A percentile compares a stretch with the other conserved stretches of the same genome.
Evolutionary conservation across 768 basidiomycete genomes (phyloP).

Genomic region (Clavulina sp.): DNA sequence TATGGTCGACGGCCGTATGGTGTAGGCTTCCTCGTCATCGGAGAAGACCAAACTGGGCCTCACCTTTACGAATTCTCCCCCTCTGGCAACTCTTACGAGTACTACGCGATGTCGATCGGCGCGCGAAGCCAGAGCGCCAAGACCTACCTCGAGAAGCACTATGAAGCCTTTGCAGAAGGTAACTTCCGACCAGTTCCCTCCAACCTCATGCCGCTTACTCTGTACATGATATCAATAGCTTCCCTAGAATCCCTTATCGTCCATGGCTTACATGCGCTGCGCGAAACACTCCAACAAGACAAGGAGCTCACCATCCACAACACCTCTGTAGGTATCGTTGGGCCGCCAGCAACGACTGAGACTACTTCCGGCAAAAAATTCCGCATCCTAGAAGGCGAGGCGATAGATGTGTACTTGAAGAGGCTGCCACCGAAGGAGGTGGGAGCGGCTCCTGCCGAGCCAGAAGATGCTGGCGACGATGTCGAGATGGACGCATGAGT

Average conservation of each 20-base stretch:
- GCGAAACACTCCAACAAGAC: slow-evolving; percentile 96
- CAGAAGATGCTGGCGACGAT: slow-evolving; percentile 43
- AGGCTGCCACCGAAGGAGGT: slow-evolving; percentile 59
- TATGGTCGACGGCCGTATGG: slow-evolving; percentile 96
- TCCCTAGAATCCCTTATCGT: slow-evolving; percentile 73
- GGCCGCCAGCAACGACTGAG: slow-evolving; percentile 47
- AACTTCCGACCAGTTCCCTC: neutral
- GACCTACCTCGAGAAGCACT: slow-evolving; percentile 94
- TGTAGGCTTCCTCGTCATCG: slow-evolving; percentile 95
- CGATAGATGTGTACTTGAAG: slow-evolving; percentile 53
- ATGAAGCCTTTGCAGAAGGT: slow-evolving; percentile 75
- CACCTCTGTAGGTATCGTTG: slow-evolving; percentile 88
- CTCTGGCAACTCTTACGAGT: slow-evolving; percentile 92
- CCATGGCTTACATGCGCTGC: slow-evolving; percentile 86
- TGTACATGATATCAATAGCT: slow-evolving; percentile 28
- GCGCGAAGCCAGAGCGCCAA: slow-evolving; percentile 96
- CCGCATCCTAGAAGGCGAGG: slow-evolving; percentile 75
- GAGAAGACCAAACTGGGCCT: slow-evolving; percentile 89
- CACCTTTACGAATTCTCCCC: slow-evolving; percentile 98
- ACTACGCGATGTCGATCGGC: slow-evolving; percentile 96
- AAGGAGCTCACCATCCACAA: slow-evolving; percentile 88
- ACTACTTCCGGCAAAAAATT: slow-evolving; percentile 42
- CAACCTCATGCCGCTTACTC: neutral
- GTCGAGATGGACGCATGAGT: slow-evolving; percentile 79
- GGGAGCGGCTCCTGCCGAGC: slow-evolving; percentile 18